Evolutionary conservation across 768 basidiomycete species (phyloP).

Genomic region (Tephrocybe sp.): DNA sequence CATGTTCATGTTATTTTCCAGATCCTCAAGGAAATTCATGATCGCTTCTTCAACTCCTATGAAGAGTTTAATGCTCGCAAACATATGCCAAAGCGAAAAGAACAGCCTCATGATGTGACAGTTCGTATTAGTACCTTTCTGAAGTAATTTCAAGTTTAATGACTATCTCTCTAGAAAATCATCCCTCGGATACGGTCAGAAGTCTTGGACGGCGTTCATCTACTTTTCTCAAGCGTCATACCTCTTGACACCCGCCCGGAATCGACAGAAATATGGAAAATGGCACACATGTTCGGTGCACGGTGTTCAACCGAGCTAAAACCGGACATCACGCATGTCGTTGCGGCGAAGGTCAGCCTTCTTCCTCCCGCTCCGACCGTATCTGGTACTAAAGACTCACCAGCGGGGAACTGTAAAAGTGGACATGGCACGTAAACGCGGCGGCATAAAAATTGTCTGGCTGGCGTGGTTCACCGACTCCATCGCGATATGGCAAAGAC

Average conservation of each 20-base stretch:
- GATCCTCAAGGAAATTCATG: conserved; percentile 83
- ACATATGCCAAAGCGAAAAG: conserved; percentile 24
- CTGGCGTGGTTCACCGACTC: conserved; percentile 88
- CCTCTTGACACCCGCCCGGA: conserved; percentile 84
- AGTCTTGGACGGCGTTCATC: conserved; percentile 74
- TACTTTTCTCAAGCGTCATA: conserved; percentile 94
- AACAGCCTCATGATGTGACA: conserved; percentile 63
- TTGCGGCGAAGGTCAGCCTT: conserved; percentile 74
- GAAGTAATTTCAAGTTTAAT: conserved; percentile 1
- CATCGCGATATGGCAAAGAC: conserved; percentile 80
- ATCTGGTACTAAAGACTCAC: background rate
- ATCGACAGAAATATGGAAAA: conserved; percentile 78
- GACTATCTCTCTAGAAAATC: conserved; percentile 59
- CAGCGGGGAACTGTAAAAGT: conserved; percentile 93
- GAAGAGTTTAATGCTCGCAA: conserved; percentile 40
- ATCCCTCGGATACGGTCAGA: conserved; percentile 77
- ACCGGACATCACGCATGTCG: conserved; percentile 78
- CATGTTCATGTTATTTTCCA: conserved; percentile 25
- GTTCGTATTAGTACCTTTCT: conserved; percentile 42
- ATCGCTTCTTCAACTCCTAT: conserved; percentile 69
- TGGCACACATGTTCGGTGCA: conserved; percentile 88
- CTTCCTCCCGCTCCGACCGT: background rate
- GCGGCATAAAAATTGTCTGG: conserved; percentile 82
- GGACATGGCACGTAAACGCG: conserved; percentile 72
- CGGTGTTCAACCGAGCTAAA: conserved; percentile 69